These are phyloP conservation scores for Penicillium sp. DNA, from an alignment of 2,329 filamentous ascomycete species.

Conservation along the genomic window DNA sequence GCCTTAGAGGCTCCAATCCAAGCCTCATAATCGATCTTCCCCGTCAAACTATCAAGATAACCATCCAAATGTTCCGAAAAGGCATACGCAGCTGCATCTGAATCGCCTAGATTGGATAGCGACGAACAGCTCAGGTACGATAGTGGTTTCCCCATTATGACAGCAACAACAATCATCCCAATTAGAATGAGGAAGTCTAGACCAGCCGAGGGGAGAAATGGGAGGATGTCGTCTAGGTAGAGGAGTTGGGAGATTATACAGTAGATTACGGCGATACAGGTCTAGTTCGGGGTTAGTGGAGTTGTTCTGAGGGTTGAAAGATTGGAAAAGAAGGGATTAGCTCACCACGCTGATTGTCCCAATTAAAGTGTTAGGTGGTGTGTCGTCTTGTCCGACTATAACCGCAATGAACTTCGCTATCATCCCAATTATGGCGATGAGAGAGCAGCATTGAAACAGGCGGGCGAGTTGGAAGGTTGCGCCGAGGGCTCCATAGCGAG, in stretches of 20 bases:
- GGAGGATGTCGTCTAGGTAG: constrained; percentile 73
- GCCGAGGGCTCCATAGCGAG: constrained; percentile 67
- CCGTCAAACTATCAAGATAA: constrained; percentile 53
- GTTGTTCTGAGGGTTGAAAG: neutral
- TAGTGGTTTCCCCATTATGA: constrained; percentile 76
- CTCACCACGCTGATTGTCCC: constrained; percentile 78
- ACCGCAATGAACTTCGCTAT: constrained; percentile 77
- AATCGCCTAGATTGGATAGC: constrained; percentile 49
- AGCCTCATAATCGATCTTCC: constrained; percentile 49
- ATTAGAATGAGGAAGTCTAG: constrained; percentile 71
- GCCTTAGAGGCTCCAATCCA: constrained; percentile 62
- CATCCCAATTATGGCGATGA: constrained; percentile 77
- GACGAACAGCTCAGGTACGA: constrained; percentile 72
- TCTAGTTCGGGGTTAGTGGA: constrained; percentile 48
- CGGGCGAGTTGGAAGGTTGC: constrained; percentile 75
- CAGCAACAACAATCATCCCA: constrained; percentile 73
- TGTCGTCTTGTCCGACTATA: constrained; percentile 65
- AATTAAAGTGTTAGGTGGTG: constrained; percentile 70
- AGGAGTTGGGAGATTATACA: constrained; percentile 77
- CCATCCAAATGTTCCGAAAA: constrained; percentile 55
- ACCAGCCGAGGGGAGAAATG: constrained; percentile 66
- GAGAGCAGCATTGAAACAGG: constrained; percentile 66
- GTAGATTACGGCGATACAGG: constrained; percentile 77
- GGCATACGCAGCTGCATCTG: constrained; percentile 52
- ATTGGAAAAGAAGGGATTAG: constrained; percentile 20